Evolutionary conservation across 2,329 filamentous ascomycete species (phyloP), one percentile per base, ranked within the genome.

Genomic region (Ceratocystis ficicola): DNA sequence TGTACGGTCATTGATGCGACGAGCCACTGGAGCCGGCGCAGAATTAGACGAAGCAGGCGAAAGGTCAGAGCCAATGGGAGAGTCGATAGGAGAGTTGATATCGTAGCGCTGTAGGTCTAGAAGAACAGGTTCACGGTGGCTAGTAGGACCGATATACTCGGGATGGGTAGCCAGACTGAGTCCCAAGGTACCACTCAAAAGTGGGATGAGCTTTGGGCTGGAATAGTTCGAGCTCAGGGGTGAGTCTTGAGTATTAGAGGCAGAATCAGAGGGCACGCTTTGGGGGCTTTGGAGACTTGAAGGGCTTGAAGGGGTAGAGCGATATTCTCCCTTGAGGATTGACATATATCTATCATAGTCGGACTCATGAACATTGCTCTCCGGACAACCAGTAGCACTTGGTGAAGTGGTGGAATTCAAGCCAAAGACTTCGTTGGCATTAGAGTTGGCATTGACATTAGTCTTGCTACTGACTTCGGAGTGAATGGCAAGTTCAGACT

Each of bases 101-200:
- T 81, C 80, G 69, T 83, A 83, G 7, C 78, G 77, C 61, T 81
- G 81, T 8, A 85, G 75, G 52, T 81, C 80, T 62, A 85, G 80
- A 25, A 85, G 76, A 44, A 79, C 76, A 2, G 81, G 79, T 69
- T 85, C 83, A 67, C 83, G 80, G 36, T 83, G 81, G 65, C 81
- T 82, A 55, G 81, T 85, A 66, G 81, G 75, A 22, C 83, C 83
- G 66, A 86, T 78, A 70, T 84, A 83, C 71, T 82, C 80, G 72
- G 82, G 83, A 72, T 85, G 82, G 66, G 82, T 81, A 69, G 81
- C 79, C 67, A 80, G 75, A 70, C 85, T 82, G 46, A 86, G 73
- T 50, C 83, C 83, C 52, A 86, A 73, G 1, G 78, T 78, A 55
- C 75, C 74, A 65, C 73, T 74, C 3, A 79, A 73, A 20, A 75